A percentile compares a stretch with the other conserved stretches of the same genome.
phyloP scores from a whole-genome alignment of 441 rosid species.

The Bruguiera hainesii region DNA sequence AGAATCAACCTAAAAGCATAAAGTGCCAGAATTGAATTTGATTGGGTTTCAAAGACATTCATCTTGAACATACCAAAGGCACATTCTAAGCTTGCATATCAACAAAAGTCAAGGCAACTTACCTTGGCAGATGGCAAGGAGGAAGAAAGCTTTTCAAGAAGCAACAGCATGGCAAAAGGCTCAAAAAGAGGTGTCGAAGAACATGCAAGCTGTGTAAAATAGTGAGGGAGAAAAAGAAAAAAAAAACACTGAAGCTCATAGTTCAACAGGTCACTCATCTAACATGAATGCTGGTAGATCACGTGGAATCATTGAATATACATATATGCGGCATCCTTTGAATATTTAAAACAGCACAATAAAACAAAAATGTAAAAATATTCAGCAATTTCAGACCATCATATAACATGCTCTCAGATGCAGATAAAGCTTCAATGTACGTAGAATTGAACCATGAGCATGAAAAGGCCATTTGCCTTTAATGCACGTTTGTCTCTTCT shows the following conservation, averaged over 20 bases:
- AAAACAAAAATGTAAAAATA: too few species aligned
- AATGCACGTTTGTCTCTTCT: not conserved
- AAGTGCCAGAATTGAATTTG: slow-evolving; percentile 22
- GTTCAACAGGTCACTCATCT: not conserved
- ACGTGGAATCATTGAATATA: not conserved
- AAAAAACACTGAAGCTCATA: slow-evolving; percentile 1
- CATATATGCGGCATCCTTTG: not conserved
- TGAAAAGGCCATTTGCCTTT: not conserved
- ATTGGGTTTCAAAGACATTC: slow-evolving; percentile 6
- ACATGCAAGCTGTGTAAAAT: slow-evolving; percentile 57
- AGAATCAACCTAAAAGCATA: slow-evolving; percentile 70
- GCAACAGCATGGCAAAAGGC: slow-evolving; percentile 80
- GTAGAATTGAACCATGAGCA: not conserved
- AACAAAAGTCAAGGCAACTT: slow-evolving; percentile 19
- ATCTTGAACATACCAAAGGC: slow-evolving; percentile 1
- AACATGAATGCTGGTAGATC: slow-evolving; percentile 7
- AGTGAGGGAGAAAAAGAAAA: not conserved
- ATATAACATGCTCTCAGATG: not conserved
- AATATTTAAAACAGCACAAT: not conserved
- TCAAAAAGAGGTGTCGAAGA: slow-evolving; percentile 80
- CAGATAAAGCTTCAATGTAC: not conserved
- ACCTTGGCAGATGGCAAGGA: slow-evolving; percentile 86
- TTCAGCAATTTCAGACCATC: not conserved
- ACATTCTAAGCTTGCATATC: slow-evolving; percentile 15
- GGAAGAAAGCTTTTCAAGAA: slow-evolving; percentile 92